These are phyloP conservation scores for Eimeria falciformis DNA, from an alignment of 169 alveolate genomes.

Conservation along the genomic window DNA sequence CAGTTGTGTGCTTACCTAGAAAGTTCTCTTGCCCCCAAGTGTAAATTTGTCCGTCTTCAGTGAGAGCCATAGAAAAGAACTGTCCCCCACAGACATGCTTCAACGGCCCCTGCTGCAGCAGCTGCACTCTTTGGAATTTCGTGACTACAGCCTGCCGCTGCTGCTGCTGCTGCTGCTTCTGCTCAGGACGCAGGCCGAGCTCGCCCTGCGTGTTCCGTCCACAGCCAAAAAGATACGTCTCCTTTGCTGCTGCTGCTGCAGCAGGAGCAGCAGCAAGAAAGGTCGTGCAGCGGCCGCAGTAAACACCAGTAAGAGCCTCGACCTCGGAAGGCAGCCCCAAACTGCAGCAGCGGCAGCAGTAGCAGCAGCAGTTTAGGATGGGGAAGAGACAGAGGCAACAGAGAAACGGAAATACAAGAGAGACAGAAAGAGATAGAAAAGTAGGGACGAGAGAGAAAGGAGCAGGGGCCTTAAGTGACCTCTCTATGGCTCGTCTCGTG, in stretches of 20 bases:
- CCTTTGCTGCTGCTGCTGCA: slow-evolving; percentile 1
- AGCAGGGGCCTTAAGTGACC: too few relatives aligned
- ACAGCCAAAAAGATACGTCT: slow-evolving; percentile 45
- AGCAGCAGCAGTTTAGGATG: background rate
- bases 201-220: slow-evolving; percentile 74
- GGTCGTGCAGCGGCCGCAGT: slow-evolving; percentile 69
- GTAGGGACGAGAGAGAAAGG: too few relatives aligned
- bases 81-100: slow-evolving; percentile 68
- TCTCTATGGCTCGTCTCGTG: background rate
- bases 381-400: background rate
- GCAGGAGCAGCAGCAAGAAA: slow-evolving; percentile 4
- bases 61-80: slow-evolving; percentile 59
- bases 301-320: background rate
- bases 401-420: background rate
- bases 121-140: background rate
- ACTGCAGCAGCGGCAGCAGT: slow-evolving; percentile 43
- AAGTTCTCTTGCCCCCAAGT: slow-evolving; percentile 68
- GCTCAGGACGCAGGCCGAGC: slow-evolving; percentile 57
- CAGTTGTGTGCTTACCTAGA: slow-evolving; percentile 16
- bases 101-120: slow-evolving; percentile 14
- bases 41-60: slow-evolving; percentile 33
- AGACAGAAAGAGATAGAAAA: too few relatives aligned
- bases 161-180: slow-evolving; percentile 10
- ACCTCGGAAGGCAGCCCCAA: background rate
- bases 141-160: slow-evolving; percentile 27